phyloP scores from a whole-genome alignment of 495 filamentous ascomycete genomes.

The Lepraria neglecta region DNA sequence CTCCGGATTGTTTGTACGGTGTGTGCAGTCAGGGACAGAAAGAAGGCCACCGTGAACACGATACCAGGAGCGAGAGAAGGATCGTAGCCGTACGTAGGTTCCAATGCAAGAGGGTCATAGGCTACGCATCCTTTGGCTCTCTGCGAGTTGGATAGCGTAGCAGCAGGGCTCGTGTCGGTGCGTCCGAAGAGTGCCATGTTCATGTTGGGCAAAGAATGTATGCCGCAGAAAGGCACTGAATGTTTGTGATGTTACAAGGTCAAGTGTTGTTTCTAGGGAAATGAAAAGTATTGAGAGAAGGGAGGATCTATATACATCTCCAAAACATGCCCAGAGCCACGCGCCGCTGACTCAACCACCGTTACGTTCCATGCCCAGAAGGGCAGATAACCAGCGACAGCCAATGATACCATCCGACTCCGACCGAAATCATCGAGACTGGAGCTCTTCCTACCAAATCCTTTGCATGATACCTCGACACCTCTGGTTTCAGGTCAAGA shows the following conservation, averaged over 20 bases:
- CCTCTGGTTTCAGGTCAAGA: too few species aligned
- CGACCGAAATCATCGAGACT: neutral
- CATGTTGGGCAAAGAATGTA: neutral
- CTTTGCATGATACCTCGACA: too few species aligned
- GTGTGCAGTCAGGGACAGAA: conserved; percentile 46
- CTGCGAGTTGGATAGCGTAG: conserved; percentile 3
- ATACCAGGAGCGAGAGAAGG: conserved; percentile 51
- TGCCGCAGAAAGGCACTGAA: neutral
- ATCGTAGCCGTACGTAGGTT: conserved; percentile 48
- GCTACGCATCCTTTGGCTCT: conserved; percentile 17
- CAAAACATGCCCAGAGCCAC: neutral
- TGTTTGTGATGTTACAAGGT: neutral
- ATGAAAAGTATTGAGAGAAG: neutral
- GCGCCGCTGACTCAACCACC: neutral
- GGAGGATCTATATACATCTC: neutral
- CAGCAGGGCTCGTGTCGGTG: conserved; percentile 1
- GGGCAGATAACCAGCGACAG: neutral
- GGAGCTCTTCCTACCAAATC: neutral
- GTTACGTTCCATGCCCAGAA: neutral
- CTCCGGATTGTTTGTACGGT: conserved; percentile 44
- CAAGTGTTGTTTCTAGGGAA: neutral
- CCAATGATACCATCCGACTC: neutral
- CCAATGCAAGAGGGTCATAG: conserved; percentile 15
- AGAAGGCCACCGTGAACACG: conserved; percentile 48
- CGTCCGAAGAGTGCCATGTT: conserved; percentile 3